Percentiles rank a stretch among this genome's conserved stretches.
Conservation (phyloP, 108 stramenopile genomes). For the Schizochytrium sp. region DNA sequence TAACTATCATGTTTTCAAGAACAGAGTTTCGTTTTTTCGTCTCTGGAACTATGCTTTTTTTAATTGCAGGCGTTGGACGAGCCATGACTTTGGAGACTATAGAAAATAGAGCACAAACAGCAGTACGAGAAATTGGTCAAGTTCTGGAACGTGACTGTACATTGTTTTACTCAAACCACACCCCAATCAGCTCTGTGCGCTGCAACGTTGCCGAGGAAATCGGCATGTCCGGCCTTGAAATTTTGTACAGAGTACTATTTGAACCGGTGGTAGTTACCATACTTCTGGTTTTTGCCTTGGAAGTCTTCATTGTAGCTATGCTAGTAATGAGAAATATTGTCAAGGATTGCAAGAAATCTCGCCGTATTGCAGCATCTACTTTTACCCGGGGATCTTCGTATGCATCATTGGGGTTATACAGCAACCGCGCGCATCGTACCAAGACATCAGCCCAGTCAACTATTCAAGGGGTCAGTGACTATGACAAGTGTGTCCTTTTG, state of each 20-base stretch:
- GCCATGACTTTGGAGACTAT: not conserved
- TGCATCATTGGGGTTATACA: no score
- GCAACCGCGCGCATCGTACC: not conserved
- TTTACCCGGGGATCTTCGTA: not conserved
- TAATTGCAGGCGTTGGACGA: not conserved
- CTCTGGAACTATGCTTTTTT: not conserved
- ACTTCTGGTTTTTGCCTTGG: not conserved
- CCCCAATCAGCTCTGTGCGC: not conserved
- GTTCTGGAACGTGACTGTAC: not conserved
- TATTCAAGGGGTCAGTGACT: not conserved
- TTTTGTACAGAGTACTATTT: conserved; percentile 11
- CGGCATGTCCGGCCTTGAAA: conserved; percentile 9
- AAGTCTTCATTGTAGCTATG: not conserved
- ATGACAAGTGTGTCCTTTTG: not conserved
- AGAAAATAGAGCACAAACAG: not conserved
- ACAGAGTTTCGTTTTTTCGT: not conserved
- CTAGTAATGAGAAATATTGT: not conserved
- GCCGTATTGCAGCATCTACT: not conserved
- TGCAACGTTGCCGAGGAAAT: conserved; percentile 32
- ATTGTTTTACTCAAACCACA: not conserved
- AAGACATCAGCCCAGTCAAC: not conserved
- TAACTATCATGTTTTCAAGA: not conserved
- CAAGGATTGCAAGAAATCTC: not conserved
- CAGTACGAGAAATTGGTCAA: not conserved
- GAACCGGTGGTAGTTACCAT: not conserved